phyloP scores from a whole-genome alignment of 768 basidiomycete genomes.

The Mycena metata region DNA sequence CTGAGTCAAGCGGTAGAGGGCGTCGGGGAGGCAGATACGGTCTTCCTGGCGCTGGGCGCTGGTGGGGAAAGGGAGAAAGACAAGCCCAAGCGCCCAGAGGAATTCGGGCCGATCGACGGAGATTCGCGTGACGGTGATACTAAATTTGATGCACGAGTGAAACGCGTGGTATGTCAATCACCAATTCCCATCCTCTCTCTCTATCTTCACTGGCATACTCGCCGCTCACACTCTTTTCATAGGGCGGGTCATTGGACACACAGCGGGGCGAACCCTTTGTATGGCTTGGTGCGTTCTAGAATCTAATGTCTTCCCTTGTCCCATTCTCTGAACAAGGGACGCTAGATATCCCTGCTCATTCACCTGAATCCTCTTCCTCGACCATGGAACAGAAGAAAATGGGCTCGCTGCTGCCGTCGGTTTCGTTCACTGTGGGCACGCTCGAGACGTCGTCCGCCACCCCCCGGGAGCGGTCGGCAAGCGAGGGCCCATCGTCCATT shows the following conservation, averaged over 20 bases:
- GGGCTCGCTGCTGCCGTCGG: conserved; percentile 8
- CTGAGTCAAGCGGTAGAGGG: background rate
- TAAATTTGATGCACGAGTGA: conserved; percentile 37
- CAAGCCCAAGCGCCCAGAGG: background rate
- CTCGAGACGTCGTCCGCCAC: conserved; percentile 9
- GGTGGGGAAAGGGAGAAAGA: conserved; percentile 8
- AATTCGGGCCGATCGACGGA: conserved; percentile 11
- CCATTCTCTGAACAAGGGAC: too few relatives aligned
- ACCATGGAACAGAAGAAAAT: conserved; percentile 32
- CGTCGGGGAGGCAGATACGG: conserved; percentile 1
- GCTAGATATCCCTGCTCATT: conserved; percentile 27
- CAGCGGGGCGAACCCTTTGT: conserved; percentile 27
- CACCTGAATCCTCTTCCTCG: conserved; percentile 33
- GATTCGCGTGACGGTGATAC: conserved; percentile 19
- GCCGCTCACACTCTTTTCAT: conserved; percentile 21
- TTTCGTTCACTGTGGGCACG: conserved; percentile 20
- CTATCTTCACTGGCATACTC: conserved; percentile 12
- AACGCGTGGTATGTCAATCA: conserved; percentile 38
- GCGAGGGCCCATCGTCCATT: conserved; percentile 8
- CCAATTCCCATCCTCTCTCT: conserved; percentile 4
- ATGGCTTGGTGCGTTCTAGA: conserved; percentile 36
- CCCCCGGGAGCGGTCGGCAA: conserved; percentile 3
- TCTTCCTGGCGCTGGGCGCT: conserved; percentile 14
- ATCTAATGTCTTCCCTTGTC: background rate
- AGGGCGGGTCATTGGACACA: conserved; percentile 35